These are phyloP conservation scores for Wallemia mellicola DNA, from an alignment of 1,284 basidiomycete genomes.

Conservation along the genomic window DNA sequence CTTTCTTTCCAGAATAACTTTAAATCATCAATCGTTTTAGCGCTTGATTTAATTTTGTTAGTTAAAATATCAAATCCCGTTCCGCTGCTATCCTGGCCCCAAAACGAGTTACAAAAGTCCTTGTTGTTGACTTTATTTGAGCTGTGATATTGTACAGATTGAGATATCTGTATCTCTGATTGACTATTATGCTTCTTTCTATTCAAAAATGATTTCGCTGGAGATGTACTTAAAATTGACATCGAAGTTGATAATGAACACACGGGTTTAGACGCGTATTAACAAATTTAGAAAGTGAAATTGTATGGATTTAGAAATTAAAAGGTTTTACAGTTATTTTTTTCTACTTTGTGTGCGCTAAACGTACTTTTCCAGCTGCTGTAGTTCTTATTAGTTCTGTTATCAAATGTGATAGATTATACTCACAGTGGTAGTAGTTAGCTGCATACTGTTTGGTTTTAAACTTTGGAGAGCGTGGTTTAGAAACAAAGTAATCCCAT, in stretches of 20 bases:
- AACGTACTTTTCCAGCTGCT: background rate
- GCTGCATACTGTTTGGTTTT: conserved; percentile 11
- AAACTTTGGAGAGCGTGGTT: conserved; percentile 17
- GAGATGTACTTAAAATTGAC: background rate
- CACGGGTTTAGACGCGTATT: background rate
- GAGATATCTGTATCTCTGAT: background rate
- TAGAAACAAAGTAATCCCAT: conserved; percentile 15
- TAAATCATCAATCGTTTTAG: conserved; percentile 67
- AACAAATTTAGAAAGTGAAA: background rate
- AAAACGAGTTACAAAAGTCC: conserved; percentile 93
- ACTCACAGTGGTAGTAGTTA: conserved; percentile 1
- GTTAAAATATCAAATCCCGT: conserved; percentile 70
- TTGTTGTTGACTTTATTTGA: conserved; percentile 5
- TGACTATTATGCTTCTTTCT: background rate
- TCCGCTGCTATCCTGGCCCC: conserved; percentile 38
- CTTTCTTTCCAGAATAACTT: conserved; percentile 64
- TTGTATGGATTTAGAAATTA: background rate
- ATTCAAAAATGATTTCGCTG: background rate
- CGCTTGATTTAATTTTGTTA: conserved; percentile 52
- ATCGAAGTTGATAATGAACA: background rate
- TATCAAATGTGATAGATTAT: background rate
- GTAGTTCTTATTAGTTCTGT: background rate
- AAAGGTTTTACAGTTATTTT: background rate
- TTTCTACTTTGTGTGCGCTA: background rate
- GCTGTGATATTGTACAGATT: background rate